Evolutionary conservation across 2,329 filamentous ascomycete genomes (phyloP).

Genomic region (Claviceps purpurea): DNA sequence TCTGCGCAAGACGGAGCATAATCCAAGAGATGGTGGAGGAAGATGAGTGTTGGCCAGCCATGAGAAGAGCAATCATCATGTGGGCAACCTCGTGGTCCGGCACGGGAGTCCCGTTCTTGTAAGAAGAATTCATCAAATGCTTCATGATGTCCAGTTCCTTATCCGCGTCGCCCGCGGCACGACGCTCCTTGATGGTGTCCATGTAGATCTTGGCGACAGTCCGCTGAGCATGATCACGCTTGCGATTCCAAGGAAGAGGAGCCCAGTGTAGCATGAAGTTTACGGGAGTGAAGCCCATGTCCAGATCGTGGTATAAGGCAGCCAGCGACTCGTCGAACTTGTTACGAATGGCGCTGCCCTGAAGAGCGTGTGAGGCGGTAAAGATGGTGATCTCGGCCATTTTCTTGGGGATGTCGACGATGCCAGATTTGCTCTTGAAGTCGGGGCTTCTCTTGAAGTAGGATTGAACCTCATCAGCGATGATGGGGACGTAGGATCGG

Average conservation of each 20-base stretch:
- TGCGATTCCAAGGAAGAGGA: slow-evolving; percentile 76
- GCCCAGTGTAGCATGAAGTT: slow-evolving; percentile 88
- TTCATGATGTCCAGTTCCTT: slow-evolving; percentile 67
- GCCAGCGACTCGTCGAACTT: slow-evolving; percentile 73
- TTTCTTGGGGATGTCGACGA: slow-evolving; percentile 56
- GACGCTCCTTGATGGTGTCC: slow-evolving; percentile 64
- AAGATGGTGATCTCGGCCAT: slow-evolving; percentile 86
- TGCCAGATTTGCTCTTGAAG: slow-evolving; percentile 56
- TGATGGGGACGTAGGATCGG: slow-evolving; percentile 63
- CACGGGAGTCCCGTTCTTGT: slow-evolving; percentile 70
- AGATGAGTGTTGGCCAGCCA: slow-evolving; percentile 85
- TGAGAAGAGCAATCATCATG: slow-evolving; percentile 88
- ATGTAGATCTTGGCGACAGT: slow-evolving; percentile 74
- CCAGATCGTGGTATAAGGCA: slow-evolving; percentile 73
- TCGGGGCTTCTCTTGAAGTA: slow-evolving; percentile 55
- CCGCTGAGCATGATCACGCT: slow-evolving; percentile 64
- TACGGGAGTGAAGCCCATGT: slow-evolving; percentile 79
- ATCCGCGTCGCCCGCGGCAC: slow-evolving; percentile 36
- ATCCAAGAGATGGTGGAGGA: slow-evolving; percentile 79
- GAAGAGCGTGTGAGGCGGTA: slow-evolving; percentile 73
- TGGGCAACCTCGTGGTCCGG: slow-evolving; percentile 77
- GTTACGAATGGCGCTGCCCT: slow-evolving; percentile 70
- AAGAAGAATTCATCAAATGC: slow-evolving; percentile 73
- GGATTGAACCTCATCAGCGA: slow-evolving; percentile 58
- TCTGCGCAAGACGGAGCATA: slow-evolving; percentile 63